These are phyloP conservation scores for Sanghuangporus baumii DNA, from an alignment of 1,284 basidiomycete genomes.

Conservation along the genomic window DNA sequence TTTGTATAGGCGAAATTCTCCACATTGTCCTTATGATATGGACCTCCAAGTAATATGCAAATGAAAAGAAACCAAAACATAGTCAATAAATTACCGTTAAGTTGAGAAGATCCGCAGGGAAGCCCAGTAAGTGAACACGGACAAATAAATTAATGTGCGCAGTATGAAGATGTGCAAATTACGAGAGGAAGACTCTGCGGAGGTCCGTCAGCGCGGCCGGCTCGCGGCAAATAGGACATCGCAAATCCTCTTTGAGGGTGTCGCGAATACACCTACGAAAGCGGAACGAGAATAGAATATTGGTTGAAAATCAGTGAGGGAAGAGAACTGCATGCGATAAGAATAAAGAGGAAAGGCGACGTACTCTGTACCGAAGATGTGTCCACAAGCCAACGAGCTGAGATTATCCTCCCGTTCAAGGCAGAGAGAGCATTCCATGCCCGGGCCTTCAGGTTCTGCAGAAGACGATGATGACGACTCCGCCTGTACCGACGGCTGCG, in stretches of 20 bases:
- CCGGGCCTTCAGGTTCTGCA: too few species aligned
- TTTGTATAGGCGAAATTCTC: too few species aligned
- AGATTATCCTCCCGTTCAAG: slow-evolving; percentile 5
- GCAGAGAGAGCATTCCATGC: slow-evolving; percentile 5
- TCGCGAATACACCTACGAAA: neutral
- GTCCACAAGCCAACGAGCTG: slow-evolving; percentile 6
- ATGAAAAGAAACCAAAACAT: too few species aligned
- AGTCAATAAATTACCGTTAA: too few species aligned
- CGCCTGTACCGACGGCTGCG: neutral
- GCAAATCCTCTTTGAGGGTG: neutral
- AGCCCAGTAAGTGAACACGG: too few species aligned
- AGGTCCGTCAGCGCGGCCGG: neutral
- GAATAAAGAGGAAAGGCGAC: neutral
- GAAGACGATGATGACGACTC: too few species aligned
- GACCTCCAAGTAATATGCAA: too few species aligned
- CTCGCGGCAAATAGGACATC: slow-evolving; percentile 4
- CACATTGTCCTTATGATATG: too few species aligned
- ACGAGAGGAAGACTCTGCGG: slow-evolving; percentile 1
- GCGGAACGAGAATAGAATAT: neutral
- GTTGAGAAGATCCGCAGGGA: too few species aligned
- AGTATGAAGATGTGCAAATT: neutral
- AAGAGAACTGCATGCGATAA: neutral
- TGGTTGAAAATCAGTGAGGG: neutral
- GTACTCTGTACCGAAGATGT: slow-evolving; percentile 10
- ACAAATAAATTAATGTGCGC: too few species aligned